phyloP scores from a whole-genome alignment of 2,329 filamentous ascomycete species.

The Neofusicoccum cordaticola region DNA sequence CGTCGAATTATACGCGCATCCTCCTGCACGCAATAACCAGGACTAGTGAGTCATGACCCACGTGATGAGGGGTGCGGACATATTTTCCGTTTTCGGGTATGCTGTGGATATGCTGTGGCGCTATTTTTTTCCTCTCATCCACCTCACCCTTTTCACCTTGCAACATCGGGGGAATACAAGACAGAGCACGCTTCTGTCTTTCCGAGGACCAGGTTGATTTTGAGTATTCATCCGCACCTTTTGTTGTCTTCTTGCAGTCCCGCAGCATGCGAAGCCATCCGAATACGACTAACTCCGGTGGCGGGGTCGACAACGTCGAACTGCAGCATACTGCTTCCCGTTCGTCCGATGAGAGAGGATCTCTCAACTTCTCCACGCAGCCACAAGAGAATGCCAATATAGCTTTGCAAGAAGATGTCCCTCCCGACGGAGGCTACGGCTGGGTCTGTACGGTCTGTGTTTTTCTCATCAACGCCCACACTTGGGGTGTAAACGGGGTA shows the following conservation, averaged over 20 bases:
- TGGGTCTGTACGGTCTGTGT: conserved; percentile 32
- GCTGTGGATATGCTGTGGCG: not conserved
- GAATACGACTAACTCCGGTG: not conserved
- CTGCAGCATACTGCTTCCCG: not conserved
- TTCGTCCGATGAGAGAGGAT: not conserved
- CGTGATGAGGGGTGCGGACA: not conserved
- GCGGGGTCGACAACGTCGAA: not conserved
- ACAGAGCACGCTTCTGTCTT: not conserved
- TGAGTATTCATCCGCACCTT: not conserved
- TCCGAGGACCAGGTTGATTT: not conserved
- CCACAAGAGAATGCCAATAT: not conserved
- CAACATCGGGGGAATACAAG: no score
- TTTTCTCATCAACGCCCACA: conserved; percentile 30
- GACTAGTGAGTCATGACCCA: not conserved
- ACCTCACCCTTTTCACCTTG: not conserved
- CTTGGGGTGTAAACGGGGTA: conserved; percentile 30
- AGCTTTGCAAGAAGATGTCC: not conserved
- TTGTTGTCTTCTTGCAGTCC: not conserved
- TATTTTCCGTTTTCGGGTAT: not conserved
- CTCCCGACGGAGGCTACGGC: conserved; percentile 36
- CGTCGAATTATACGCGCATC: not conserved
- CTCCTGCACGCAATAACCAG: not conserved
- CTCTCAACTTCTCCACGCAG: not conserved
- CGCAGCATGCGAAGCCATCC: not conserved
- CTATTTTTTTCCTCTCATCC: no score